Evolutionary conservation across 495 filamentous ascomycete genomes (phyloP).

Genomic region (Aspergillus heteromorphus): DNA sequence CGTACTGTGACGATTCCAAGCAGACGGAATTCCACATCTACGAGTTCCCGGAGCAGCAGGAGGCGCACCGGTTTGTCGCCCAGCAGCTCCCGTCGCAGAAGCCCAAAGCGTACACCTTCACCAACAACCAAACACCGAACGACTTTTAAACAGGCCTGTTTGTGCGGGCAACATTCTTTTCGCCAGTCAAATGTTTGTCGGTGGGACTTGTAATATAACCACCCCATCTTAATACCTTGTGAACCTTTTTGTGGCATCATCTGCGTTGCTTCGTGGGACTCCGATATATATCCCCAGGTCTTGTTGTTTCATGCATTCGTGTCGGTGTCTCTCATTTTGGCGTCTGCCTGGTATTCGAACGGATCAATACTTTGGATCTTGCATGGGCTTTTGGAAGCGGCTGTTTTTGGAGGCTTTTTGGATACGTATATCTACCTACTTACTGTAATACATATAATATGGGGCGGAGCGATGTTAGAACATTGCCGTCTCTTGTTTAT

Average conservation of each 20-base stretch:
- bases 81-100: slow-evolving; percentile 38
- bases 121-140: slow-evolving; percentile 36
- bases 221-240: not conserved
- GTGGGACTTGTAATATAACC: not conserved
- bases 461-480: not conserved
- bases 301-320: slow-evolving; percentile 15
- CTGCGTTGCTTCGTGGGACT: not conserved
- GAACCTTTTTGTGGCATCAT: not conserved
- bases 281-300: slow-evolving; percentile 2
- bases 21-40: slow-evolving; percentile 38
- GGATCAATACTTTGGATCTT: slow-evolving; percentile 7
- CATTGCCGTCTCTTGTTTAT: slow-evolving; percentile 4
- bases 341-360: slow-evolving; percentile 6
- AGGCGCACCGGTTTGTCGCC: slow-evolving; percentile 31
- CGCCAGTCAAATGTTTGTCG: slow-evolving; percentile 5
- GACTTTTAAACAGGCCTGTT: slow-evolving; percentile 21
- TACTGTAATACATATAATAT: slow-evolving; percentile 22
- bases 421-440: slow-evolving; percentile 18
- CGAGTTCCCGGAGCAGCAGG: slow-evolving; percentile 41
- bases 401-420: slow-evolving; percentile 13
- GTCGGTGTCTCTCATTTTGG: slow-evolving; percentile 5
- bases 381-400: slow-evolving; percentile 17
- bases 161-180: slow-evolving; percentile 2
- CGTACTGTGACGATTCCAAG: slow-evolving; percentile 24
- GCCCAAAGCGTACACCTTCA: slow-evolving; percentile 41